Percentiles rank a stretch among this genome's conserved stretches.
These are phyloP conservation scores for Mucor lusitanicus DNA, from an alignment of 371 early-diverging fungal genomes.

Conservation along the genomic window DNA sequence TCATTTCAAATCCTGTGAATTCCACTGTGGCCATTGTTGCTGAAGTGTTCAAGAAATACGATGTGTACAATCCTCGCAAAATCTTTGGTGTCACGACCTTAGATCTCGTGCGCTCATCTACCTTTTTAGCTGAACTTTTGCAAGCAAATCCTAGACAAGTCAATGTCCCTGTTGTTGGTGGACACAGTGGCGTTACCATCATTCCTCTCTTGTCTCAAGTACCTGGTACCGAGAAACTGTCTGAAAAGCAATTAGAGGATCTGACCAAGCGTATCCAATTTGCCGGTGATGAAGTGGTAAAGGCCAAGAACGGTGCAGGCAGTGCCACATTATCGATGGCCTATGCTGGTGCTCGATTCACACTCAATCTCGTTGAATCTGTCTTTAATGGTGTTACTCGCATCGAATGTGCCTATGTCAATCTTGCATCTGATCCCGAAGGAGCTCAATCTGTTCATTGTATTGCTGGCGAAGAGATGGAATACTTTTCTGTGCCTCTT, in stretches of 20 bases:
- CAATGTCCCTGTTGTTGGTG: constrained; percentile 82
- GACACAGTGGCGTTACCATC: constrained; percentile 90
- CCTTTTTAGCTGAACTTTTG: constrained; percentile 68
- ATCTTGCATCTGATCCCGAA: constrained; percentile 68
- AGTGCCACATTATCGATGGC: constrained; percentile 92
- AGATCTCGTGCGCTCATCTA: constrained; percentile 85
- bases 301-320: constrained; percentile 84
- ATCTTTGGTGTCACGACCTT: constrained; percentile 90
- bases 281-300: constrained; percentile 94
- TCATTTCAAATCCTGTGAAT: constrained; percentile 94
- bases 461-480: constrained; percentile 47
- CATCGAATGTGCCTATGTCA: constrained; percentile 77
- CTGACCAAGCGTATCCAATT: constrained; percentile 87
- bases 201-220: constrained; percentile 76
- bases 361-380: constrained; percentile 71
- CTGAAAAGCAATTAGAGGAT: constrained; percentile 67
- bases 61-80: constrained; percentile 82
- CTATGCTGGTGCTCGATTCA: constrained; percentile 87
- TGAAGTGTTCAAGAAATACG: constrained; percentile 74
- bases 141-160: constrained; percentile 54
- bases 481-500: constrained; percentile 83
- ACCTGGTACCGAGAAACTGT: constrained; percentile 50
- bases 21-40: constrained; percentile 89
- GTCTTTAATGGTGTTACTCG: constrained; percentile 59
- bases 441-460: constrained; percentile 54